Evolutionary conservation across 306 rosid species (phyloP).

Genomic region (Quercus aquifolioides): DNA sequence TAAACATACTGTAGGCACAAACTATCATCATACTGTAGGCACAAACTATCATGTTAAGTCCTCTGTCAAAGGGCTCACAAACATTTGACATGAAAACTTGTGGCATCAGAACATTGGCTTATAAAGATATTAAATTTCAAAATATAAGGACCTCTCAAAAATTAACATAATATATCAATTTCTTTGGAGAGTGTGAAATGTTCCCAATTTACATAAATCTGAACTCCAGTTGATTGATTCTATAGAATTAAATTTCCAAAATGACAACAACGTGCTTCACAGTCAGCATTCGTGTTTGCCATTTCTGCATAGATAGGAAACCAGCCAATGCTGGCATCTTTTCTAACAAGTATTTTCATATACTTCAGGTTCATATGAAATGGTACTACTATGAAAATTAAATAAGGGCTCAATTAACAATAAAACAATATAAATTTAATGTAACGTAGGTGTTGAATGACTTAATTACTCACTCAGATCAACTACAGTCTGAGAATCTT

Average conservation of each 20-base stretch:
- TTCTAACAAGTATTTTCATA: background rate
- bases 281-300: background rate
- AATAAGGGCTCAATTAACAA: background rate
- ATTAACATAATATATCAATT: background rate
- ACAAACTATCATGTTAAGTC: too few species aligned
- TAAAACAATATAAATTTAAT: constrained; percentile 5
- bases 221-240: background rate
- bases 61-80: too few species aligned
- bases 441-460: background rate
- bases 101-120: too few species aligned
- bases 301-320: background rate
- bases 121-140: too few species aligned
- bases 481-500: constrained; percentile 42
- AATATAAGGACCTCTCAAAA: background rate
- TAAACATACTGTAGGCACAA: too few species aligned
- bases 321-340: background rate
- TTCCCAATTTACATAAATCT: too few species aligned
- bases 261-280: background rate
- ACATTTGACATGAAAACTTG: too few species aligned
- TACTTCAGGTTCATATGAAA: background rate
- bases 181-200: too few species aligned
- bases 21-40: too few species aligned
- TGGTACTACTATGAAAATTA: background rate
- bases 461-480: constrained; percentile 70
- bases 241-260: background rate